Conservation (phyloP, 2,329 filamentous ascomycete species). For the Cercospora berteroae region DNA sequence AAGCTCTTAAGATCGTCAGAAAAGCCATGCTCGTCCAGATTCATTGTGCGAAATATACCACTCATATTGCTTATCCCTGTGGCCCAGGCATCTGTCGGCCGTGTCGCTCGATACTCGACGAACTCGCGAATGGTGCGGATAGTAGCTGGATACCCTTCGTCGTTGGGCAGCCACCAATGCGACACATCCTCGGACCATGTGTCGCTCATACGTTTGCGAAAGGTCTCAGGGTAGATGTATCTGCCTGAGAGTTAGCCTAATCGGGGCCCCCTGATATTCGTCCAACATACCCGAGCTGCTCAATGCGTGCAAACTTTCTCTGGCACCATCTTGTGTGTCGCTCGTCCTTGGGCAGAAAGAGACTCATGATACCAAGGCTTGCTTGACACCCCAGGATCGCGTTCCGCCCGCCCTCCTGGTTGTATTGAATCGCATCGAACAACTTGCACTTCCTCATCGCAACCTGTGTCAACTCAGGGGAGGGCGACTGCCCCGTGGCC, state of each 20-base stretch:
- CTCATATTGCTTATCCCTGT: constrained; percentile 37
- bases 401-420: constrained; percentile 67
- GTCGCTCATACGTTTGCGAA: constrained; percentile 72
- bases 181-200: constrained; percentile 71
- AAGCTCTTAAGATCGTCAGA: constrained; percentile 23
- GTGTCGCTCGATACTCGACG: constrained; percentile 49
- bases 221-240: constrained; percentile 75
- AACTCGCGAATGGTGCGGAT: constrained; percentile 76
- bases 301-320: constrained; percentile 73
- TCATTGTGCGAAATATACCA: constrained; percentile 42
- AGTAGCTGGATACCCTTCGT: constrained; percentile 71
- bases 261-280: neutral
- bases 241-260: constrained; percentile 47
- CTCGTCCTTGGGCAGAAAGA: constrained; percentile 76
- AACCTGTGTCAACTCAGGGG: constrained; percentile 57
- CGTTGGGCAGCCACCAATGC: constrained; percentile 86
- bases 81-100: constrained; percentile 28
- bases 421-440: constrained; percentile 74
- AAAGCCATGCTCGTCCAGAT: constrained; percentile 30
- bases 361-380: constrained; percentile 68
- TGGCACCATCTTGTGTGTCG: constrained; percentile 76
- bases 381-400: constrained; percentile 71
- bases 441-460: constrained; percentile 72
- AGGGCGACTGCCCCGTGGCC: constrained; percentile 49
- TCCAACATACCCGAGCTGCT: constrained; percentile 70